Conservation (phyloP, 208 protist genomes). For the Phytomonas francai region DNA sequence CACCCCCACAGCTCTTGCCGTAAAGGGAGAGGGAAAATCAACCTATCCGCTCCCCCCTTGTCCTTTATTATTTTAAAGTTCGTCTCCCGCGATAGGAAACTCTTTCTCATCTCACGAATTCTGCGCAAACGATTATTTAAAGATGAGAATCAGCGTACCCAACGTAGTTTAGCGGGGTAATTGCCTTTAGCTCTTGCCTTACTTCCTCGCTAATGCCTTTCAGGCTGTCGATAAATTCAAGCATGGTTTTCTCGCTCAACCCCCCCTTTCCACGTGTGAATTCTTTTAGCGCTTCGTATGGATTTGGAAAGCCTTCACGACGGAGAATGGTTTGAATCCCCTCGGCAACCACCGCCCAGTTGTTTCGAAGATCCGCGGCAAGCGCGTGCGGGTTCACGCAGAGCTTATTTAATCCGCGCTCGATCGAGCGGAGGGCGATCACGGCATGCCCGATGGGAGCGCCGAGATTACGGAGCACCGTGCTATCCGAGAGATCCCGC, state of each 20-base stretch:
- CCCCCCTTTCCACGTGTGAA: constrained; percentile 75
- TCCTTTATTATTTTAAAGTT: too few relatives aligned
- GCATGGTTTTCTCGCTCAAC: constrained; percentile 64
- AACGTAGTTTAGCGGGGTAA: constrained; percentile 83
- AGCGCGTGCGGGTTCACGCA: constrained; percentile 69
- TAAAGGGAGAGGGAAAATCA: too few relatives aligned
- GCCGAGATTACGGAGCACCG: constrained; percentile 92
- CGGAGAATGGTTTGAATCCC: constrained; percentile 95
- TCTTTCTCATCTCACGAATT: too few relatives aligned
- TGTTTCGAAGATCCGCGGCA: constrained; percentile 72
- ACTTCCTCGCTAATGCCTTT: constrained; percentile 79
- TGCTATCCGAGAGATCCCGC: constrained; percentile 94
- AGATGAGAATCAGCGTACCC: constrained; percentile 40
- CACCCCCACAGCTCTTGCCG: too few relatives aligned
- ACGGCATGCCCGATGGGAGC: constrained; percentile 87
- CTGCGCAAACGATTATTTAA: not conserved
- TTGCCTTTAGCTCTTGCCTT: constrained; percentile 78
- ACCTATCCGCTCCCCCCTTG: too few relatives aligned
- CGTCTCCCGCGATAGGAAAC: too few relatives aligned
- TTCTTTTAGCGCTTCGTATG: constrained; percentile 92
- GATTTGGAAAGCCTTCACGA: constrained; percentile 85
- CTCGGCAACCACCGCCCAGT: constrained; percentile 94
- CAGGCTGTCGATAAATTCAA: constrained; percentile 75
- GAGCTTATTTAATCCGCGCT: constrained; percentile 88
- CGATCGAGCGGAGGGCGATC: constrained; percentile 81